phyloP scores from a whole-genome alignment of 306 rosid genomes.

The Luffa acutangula region DNA sequence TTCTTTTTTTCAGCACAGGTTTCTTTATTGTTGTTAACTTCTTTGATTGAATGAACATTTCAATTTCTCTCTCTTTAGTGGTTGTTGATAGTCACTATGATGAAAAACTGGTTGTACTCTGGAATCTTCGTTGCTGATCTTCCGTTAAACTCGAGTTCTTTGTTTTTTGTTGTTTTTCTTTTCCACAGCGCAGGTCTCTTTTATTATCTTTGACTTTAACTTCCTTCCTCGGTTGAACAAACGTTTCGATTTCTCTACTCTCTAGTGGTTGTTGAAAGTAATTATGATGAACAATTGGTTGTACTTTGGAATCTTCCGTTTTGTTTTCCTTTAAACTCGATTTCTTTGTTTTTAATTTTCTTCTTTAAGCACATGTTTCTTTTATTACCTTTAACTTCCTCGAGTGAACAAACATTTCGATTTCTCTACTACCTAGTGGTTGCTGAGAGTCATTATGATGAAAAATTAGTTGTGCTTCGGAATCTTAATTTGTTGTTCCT shows the following conservation, averaged over 20 bases:
- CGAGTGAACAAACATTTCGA: background rate
- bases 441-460: background rate
- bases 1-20: background rate
- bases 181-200: background rate
- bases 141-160: background rate
- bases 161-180: background rate
- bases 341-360: background rate
- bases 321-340: background rate
- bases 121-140: background rate
- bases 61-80: background rate
- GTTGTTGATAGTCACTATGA: background rate
- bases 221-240: background rate
- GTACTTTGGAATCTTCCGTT: background rate
- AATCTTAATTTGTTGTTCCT: background rate
- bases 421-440: background rate
- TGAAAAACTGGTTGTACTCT: background rate
- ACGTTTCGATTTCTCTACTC: background rate
- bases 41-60: background rate
- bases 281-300: background rate
- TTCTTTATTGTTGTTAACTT: background rate
- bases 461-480: background rate
- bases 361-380: background rate
- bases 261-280: background rate
- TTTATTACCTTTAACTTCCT: background rate
- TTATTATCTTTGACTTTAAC: background rate